Evolutionary conservation across 148 eudicot genomes (phyloP).

Genomic region (Fagopyrum tataricum): DNA sequence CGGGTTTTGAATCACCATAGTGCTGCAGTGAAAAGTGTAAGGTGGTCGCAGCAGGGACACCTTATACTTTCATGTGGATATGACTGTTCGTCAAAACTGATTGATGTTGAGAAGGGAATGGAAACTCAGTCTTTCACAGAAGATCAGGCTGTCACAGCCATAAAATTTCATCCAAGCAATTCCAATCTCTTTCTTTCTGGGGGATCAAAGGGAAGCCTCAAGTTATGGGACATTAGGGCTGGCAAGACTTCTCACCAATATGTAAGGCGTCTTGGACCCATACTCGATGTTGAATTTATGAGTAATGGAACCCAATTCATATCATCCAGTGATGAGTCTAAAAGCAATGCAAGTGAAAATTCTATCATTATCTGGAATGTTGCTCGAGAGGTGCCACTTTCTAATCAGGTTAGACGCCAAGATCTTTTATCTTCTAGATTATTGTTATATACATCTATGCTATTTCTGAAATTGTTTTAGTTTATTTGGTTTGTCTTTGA

Average conservation of each 20-base stretch:
- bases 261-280: slow-evolving; percentile 53
- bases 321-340: slow-evolving; percentile 80
- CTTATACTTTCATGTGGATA: slow-evolving; percentile 81
- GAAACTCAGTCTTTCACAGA: slow-evolving; percentile 65
- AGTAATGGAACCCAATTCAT: slow-evolving; percentile 56
- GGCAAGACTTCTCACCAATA: slow-evolving; percentile 61
- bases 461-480: not conserved
- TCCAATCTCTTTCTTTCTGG: slow-evolving; percentile 75
- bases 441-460: not conserved
- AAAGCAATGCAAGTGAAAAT: slow-evolving; percentile 74
- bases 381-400: slow-evolving; percentile 68
- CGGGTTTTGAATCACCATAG: slow-evolving; percentile 49
- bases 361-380: slow-evolving; percentile 88
- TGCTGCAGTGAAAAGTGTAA: slow-evolving; percentile 85
- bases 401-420: slow-evolving; percentile 65
- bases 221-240: slow-evolving; percentile 75
- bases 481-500: not conserved
- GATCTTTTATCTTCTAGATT: not conserved
- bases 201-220: slow-evolving; percentile 70
- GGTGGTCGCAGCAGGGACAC: slow-evolving; percentile 70
- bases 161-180: slow-evolving; percentile 69
- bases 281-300: slow-evolving; percentile 82
- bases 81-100: slow-evolving; percentile 61
- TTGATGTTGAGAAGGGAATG: slow-evolving; percentile 69
- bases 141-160: slow-evolving; percentile 66